Percentiles rank a stretch among this genome's conserved stretches.
Evolutionary conservation across 2,329 filamentous ascomycete species (phyloP).

Genomic region (Fusarium goolgardi): DNA sequence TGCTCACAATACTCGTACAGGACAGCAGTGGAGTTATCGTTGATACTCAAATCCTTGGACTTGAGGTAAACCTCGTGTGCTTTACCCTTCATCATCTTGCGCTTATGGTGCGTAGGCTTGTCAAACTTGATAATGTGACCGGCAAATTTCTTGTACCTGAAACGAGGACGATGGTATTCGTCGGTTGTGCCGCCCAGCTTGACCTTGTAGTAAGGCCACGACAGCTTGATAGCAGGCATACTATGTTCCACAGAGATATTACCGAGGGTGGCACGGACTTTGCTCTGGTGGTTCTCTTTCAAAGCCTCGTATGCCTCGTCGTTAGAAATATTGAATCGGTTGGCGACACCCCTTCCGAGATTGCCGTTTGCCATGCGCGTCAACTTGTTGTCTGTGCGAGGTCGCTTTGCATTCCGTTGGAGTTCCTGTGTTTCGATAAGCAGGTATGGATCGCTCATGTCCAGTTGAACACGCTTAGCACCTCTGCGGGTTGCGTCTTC

Average conservation of each 20-base stretch:
- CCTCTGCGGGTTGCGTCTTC: slow-evolving; percentile 77
- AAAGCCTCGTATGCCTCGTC: slow-evolving; percentile 95
- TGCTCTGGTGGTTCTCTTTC: slow-evolving; percentile 97
- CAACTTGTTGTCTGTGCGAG: slow-evolving; percentile 65
- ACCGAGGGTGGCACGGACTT: slow-evolving; percentile 90
- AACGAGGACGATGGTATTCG: slow-evolving; percentile 84
- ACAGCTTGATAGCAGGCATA: slow-evolving; percentile 87
- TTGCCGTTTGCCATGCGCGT: slow-evolving; percentile 76
- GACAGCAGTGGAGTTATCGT: slow-evolving; percentile 87
- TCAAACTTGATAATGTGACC: slow-evolving; percentile 78
- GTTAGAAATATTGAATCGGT: slow-evolving; percentile 95
- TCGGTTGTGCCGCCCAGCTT: slow-evolving; percentile 79
- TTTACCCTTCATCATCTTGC: slow-evolving; percentile 84
- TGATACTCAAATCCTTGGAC: slow-evolving; percentile 85
- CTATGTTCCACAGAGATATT: slow-evolving; percentile 95
- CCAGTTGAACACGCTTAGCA: slow-evolving; percentile 82
- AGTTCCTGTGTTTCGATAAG: slow-evolving; percentile 82
- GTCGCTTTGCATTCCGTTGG: slow-evolving; percentile 71
- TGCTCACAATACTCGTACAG: slow-evolving; percentile 97
- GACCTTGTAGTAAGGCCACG: slow-evolving; percentile 96
- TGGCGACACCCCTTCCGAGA: slow-evolving; percentile 76
- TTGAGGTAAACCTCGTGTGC: slow-evolving; percentile 81
- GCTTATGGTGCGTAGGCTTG: slow-evolving; percentile 78
- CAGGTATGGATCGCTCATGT: slow-evolving; percentile 88
- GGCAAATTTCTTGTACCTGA: slow-evolving; percentile 76